Evolutionary conservation across 2,329 filamentous ascomycete species (phyloP), one percentile per base, ranked within the genome.

Genomic region (Atkinsonella texensis): DNA sequence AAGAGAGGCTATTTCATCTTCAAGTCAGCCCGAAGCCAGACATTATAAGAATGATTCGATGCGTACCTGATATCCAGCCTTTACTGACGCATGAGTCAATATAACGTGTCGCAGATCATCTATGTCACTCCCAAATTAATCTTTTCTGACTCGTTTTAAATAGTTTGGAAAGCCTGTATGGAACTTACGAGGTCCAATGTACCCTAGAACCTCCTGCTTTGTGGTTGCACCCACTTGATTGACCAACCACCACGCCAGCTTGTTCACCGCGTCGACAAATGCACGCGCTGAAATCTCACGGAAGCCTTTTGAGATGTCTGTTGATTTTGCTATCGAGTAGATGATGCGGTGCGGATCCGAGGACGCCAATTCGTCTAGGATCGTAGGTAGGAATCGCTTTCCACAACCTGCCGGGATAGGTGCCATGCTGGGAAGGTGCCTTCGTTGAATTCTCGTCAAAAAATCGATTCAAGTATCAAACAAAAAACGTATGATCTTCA

Each of bases 161-260:
- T 40, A 15, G 10, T 40, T 8, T 17, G 11, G 2, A 15, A 9
- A 12, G 7, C 18, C 10, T 32, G 10, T 0, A 23, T 9, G 13
- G 8, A 38, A 61, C 64, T 60, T 58, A 66, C 64, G 64, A 11
- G 64, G 64, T 44, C 64, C 64, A 23, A 66, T 64, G 40, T 66
- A 66, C 0, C 61, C 63, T 5, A 64, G 40, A 0, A 61, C 50
- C 28, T 59, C 52, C 3, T 63, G 56, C 2, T 47, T 49, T 10
- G 49, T 43, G 8, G 52, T 41, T 33, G 53, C 52, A 4, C 59
- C 57, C 20, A 60, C 53, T n/a, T 60, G 44, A 12, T 52, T 43
- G 8, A 51, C 56, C 18, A 66, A 53, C 60, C 60, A 61, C 64
- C 64, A 66, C 12, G 63, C 63, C 0, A 59, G 60, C 48, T 63